Conservation (phyloP, 2,329 filamentous ascomycete species). For the Diaporthe citri region DNA sequence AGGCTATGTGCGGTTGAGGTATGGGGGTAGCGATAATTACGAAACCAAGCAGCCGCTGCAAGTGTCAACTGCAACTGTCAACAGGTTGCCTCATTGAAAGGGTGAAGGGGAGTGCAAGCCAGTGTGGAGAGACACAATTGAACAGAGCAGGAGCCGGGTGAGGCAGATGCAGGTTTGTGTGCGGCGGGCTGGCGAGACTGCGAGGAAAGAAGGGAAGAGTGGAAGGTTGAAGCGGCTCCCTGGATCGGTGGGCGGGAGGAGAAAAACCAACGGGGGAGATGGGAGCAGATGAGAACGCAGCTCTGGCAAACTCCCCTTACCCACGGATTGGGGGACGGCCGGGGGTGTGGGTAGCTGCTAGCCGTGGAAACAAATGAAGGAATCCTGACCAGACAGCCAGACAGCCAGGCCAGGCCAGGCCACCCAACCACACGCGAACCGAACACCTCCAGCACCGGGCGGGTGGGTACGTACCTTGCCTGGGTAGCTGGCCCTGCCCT, state of each 20-base stretch:
- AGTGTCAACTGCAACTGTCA: conserved; percentile 20
- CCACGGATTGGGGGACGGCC: conserved; percentile 38
- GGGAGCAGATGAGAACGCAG: conserved; percentile 40
- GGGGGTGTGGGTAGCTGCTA: conserved; percentile 30
- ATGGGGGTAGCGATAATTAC: conserved; percentile 2
- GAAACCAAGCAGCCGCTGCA: conserved; percentile 16
- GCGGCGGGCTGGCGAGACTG: conserved; percentile 25
- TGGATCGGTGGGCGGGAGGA: conserved; percentile 40
- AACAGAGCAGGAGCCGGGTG: conserved; percentile 9
- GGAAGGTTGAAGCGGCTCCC: conserved; percentile 39
- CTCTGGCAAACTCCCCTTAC: conserved; percentile 41
- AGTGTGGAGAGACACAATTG: conserved; percentile 25
- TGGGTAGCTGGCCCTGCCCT: not conserved
- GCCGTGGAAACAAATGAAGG: conserved; percentile 39
- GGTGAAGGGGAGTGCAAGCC: conserved; percentile 5
- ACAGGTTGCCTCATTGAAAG: conserved; percentile 31
- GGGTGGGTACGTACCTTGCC: conserved; percentile 18
- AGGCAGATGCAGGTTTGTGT: conserved; percentile 24
- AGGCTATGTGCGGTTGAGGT: not conserved
- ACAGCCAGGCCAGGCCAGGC: conserved; percentile 3
- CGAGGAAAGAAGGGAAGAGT: conserved; percentile 38
- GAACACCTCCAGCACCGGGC: conserved; percentile 24
- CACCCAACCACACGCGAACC: conserved; percentile 28
- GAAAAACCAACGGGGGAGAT: conserved; percentile 41
- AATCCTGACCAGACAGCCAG: conserved; percentile 37